Evolutionary conservation across 148 eudicot species (phyloP).

Genomic region (Chenopodium suecicum): DNA sequence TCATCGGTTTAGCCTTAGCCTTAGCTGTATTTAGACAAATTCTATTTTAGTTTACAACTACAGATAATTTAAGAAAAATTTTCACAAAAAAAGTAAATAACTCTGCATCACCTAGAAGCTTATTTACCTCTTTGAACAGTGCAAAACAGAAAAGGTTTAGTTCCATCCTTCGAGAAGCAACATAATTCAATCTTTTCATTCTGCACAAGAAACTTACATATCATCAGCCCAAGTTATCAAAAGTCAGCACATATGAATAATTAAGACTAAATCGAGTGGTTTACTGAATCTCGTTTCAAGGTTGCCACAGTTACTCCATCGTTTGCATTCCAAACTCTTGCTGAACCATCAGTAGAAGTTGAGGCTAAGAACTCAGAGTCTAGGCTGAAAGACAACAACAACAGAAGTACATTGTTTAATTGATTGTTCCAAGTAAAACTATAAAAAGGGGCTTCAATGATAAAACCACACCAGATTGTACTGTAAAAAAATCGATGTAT

Average conservation of each 20-base stretch:
- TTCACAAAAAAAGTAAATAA: background rate
- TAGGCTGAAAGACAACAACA: conserved; percentile 46
- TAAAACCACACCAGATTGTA: background rate
- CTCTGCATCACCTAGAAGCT: background rate
- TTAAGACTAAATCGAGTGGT: background rate
- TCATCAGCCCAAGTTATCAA: conserved; percentile 23
- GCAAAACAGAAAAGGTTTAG: conserved; percentile 91
- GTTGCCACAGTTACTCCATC: conserved; percentile 82
- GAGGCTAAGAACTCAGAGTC: conserved; percentile 98
- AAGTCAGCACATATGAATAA: background rate
- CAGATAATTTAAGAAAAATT: background rate
- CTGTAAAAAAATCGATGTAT: background rate
- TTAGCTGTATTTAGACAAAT: conserved; percentile 38
- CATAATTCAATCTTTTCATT: conserved; percentile 89
- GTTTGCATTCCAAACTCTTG: conserved; percentile 90
- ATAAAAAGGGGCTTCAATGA: background rate
- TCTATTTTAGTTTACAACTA: background rate
- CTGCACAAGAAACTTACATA: conserved; percentile 35
- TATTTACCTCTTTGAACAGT: conserved; percentile 69
- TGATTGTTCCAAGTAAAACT: background rate
- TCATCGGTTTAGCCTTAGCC: conserved; percentile 54
- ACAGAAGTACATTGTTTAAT: background rate
- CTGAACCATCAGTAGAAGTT: conserved; percentile 93
- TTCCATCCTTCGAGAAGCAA: conserved; percentile 95
- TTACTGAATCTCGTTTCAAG: conserved; percentile 68